Conservation (phyloP, 179 eudicot genomes). For the Spergularia azorica region DNA sequence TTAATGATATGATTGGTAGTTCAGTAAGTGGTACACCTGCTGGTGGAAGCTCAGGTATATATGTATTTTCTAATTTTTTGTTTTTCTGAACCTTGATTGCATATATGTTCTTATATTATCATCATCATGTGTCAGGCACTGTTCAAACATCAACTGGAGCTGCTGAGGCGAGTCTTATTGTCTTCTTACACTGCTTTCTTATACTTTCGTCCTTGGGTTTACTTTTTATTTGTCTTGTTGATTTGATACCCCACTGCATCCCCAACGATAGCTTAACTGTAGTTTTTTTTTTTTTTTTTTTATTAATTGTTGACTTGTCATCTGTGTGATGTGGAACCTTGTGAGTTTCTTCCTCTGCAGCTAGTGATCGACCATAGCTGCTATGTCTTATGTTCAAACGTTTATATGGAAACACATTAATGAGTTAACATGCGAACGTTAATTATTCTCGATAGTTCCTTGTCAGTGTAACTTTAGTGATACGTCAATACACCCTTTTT, state of each 20-base stretch:
- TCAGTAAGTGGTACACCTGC: conserved; percentile 51
- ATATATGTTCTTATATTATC: conserved; percentile 12
- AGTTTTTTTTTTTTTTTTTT: too few species aligned
- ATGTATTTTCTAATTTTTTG: neutral
- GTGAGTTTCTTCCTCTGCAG: neutral
- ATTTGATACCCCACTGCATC: neutral
- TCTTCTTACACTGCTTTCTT: neutral
- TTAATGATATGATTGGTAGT: conserved; percentile 93
- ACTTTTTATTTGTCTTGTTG: neutral
- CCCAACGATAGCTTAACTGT: neutral
- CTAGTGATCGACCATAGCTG: neutral
- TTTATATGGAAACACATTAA: neutral
- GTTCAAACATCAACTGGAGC: conserved; percentile 62
- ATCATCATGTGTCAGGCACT: conserved; percentile 39
- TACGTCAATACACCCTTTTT: neutral
- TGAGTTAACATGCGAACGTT: neutral
- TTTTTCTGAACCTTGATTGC: neutral
- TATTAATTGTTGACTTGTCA: too few species aligned
- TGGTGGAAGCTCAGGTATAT: conserved; percentile 64
- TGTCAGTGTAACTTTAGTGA: neutral
- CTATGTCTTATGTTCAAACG: neutral
- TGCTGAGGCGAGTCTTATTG: conserved; percentile 54
- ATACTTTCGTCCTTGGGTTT: neutral
- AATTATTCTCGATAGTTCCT: neutral
- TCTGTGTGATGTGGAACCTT: neutral